These are phyloP conservation scores for Rhizomucor miehei DNA, from an alignment of 371 early-diverging fungal genomes.

Conservation along the genomic window DNA sequence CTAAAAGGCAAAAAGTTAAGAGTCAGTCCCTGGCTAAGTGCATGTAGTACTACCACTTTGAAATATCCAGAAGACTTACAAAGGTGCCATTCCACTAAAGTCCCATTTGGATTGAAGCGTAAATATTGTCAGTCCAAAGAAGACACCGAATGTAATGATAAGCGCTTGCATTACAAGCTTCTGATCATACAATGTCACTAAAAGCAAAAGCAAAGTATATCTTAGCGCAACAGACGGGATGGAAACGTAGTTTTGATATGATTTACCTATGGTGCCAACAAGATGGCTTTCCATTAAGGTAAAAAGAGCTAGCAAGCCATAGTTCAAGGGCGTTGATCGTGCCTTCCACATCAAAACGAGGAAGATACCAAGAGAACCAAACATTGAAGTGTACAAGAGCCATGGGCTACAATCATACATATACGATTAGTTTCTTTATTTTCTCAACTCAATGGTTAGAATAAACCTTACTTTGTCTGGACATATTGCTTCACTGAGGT, in stretches of 20 bases:
- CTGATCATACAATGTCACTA: conserved; percentile 56
- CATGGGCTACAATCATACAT: conserved; percentile 36
- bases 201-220: conserved; percentile 10
- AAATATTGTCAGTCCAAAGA: conserved; percentile 73
- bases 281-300: conserved; percentile 67
- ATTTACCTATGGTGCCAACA: conserved; percentile 61
- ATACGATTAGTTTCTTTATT: no score
- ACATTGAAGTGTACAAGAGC: conserved; percentile 37
- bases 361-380: conserved; percentile 49
- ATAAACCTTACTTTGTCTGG: conserved; percentile 49
- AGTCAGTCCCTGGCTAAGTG: conserved; percentile 7
- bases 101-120: conserved; percentile 74
- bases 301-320: conserved; percentile 57
- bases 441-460: background rate
- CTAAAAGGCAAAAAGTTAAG: no score
- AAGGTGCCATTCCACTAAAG: conserved; percentile 65
- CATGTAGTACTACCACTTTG: background rate
- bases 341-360: conserved; percentile 62
- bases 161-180: conserved; percentile 70
- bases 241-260: no score
- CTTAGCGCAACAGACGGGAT: no score
- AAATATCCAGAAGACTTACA: no score
- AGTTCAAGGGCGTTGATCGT: conserved; percentile 65
- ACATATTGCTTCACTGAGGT: conserved; percentile 47
- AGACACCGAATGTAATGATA: conserved; percentile 70